These are phyloP conservation scores for Colletotrichum echinochloae DNA, from an alignment of 2,329 filamentous ascomycete species.

Conservation along the genomic window DNA sequence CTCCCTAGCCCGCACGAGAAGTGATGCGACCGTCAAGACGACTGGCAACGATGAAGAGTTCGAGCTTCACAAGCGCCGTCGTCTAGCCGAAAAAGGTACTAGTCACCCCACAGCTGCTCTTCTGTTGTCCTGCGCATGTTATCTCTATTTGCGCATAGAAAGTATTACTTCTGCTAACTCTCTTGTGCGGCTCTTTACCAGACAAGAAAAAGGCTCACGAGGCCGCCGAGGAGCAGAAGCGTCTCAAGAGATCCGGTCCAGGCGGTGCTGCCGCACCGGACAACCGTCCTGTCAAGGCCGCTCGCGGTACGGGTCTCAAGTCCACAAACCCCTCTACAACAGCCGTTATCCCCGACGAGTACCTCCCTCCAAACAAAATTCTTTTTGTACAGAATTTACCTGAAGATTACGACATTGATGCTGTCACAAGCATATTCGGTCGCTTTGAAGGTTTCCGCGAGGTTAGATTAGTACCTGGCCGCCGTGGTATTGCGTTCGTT, in stretches of 20 bases:
- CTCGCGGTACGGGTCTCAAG: conserved; percentile 81
- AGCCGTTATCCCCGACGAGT: conserved; percentile 93
- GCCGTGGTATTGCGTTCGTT: conserved; percentile 92
- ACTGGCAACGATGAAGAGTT: conserved; percentile 83
- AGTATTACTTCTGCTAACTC: conserved; percentile 14
- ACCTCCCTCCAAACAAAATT: conserved; percentile 96
- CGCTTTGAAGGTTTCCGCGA: conserved; percentile 96
- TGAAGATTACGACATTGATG: conserved; percentile 85
- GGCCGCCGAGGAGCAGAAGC: conserved; percentile 81
- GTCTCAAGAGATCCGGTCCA: conserved; percentile 71
- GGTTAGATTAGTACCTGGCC: conserved; percentile 86
- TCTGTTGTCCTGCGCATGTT: background rate
- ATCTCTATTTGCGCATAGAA: background rate
- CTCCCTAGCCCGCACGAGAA: conserved; percentile 83
- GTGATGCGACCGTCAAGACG: conserved; percentile 86
- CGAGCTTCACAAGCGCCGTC: conserved; percentile 85
- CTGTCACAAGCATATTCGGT: conserved; percentile 82
- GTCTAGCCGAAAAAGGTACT: conserved; percentile 90
- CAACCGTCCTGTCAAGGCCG: conserved; percentile 74
- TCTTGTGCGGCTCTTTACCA: conserved; percentile 45
- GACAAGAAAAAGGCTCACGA: conserved; percentile 85
- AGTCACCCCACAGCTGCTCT: background rate
- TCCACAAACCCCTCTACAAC: conserved; percentile 75
- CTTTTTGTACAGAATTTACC: conserved; percentile 94
- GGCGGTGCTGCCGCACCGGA: conserved; percentile 58